Base-by-base conservation (phyloP, 2,329 filamentous ascomycete genomes). In the Mollisia scopiformis region DNA sequence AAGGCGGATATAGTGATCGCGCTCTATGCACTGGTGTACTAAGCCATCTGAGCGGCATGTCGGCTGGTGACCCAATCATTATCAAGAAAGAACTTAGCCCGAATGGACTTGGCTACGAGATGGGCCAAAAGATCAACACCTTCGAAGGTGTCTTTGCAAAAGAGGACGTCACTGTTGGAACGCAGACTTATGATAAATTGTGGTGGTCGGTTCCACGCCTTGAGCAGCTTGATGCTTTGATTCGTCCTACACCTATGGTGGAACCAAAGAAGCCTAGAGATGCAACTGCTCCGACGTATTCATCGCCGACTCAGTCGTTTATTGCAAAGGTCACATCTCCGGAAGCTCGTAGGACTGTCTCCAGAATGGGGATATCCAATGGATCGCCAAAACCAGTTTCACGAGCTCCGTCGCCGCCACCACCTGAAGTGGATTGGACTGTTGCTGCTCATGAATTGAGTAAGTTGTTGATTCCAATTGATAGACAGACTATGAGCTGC, bases 1-100 rank as follows among this genome's bases (percentile, higher is more conserved):
- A 99, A 76, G 95, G 95, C 31, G 95, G 95, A 0, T 99, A 99
- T 73, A 97, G 93, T 73, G 92, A 99, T 75, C 87, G 93, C 61
- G 95, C 95, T 8, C 78, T 99, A 52, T 89, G 85, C 55, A 97
- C 92, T 33, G 95, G 95, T 47, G 88, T 97, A 2, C 78, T 97
- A 60, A 96, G 93, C 74, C 95, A 99, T 75, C 75, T 99, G 19
- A 92, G 91, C 68, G 95, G 94, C 6, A 82, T 99, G 39, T 87
- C 87, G 41, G 86, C 86, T 41, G 79, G 80, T 23, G 84, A 81
- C 56, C 76, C 75, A 31, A 72, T 73, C 41, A 65, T 68, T 39
- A 74, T 73, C 27, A 76, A 72, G 58, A 75, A 79, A 31, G 76
- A 77, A 55, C 59, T 46, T 52, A 70, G 66, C 65, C 62, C 73